Evolutionary conservation across 371 early-diverging fungal genomes (phyloP), one percentile per base, ranked within the genome.

Genomic region (Apophysomyces variabilis): DNA sequence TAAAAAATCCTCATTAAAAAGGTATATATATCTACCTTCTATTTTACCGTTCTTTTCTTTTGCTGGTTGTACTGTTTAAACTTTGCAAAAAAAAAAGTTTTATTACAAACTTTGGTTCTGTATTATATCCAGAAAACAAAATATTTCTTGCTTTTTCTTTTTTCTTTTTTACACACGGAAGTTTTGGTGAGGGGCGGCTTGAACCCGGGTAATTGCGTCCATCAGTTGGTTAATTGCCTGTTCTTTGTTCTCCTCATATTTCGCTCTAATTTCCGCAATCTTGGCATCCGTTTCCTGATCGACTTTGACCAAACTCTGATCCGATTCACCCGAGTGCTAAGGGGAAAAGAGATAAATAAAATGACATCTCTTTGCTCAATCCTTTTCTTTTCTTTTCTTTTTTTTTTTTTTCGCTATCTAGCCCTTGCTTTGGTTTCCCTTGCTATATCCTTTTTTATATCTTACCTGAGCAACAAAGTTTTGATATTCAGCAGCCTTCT

Each of bases 401-500:
- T 6, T 18, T 56, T 64, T 43, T 43, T 11, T 60, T 11, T 60
- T 18, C 3, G 32, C 32, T 3, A 26, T 26, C 32, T 26, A 1
- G 32, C 3, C 32, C 32, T 2, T 26, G 32, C 3, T 26, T 26
- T 26, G 32, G 32, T 26, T 26, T 26, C 3, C 3, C 32, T 1
- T 26, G 32, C 3, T 26, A 26, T 26, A 26, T 26, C 3, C 32
- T 26, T 26, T 26, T 26, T 26, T 26, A 26, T 26, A 26, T 26
- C 18, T 61, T 82, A 93, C 93, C 85, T 93, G 85, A 71, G 90
- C 83, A 69, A 96, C 93, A 73, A 90, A 94, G 68, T 79, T 78
- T 70, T 86, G 86, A 61, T 94, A 94, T 80, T 96, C 95, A 16
- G 77, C 73, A 66, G 90, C 87, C 87, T 96, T 96, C 75, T 87